Evolutionary conservation across 495 filamentous ascomycete genomes (phyloP).

Genomic region (Lasiosphaeria hispida): DNA sequence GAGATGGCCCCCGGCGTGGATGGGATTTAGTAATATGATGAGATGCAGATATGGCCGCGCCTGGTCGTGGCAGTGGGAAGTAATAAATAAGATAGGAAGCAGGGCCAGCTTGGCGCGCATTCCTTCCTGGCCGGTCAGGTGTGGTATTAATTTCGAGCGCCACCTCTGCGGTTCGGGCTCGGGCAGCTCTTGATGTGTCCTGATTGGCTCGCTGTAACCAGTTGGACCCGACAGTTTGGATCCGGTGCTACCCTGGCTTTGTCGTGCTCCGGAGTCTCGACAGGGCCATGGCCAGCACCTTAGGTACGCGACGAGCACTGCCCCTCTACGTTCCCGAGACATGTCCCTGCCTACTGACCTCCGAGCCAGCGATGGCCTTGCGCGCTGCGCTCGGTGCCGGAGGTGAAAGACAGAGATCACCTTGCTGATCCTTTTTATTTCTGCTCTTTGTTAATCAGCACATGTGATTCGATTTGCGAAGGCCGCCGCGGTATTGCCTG

Average conservation of each 20-base stretch:
- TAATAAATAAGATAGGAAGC: no score
- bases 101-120: background rate
- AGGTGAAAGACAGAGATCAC: no score
- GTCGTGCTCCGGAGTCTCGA: background rate
- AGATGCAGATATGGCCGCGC: background rate
- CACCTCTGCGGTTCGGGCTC: background rate
- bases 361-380: background rate
- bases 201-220: background rate
- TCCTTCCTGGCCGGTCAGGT: background rate
- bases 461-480: no score
- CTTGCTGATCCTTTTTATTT: no score
- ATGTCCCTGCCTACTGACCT: background rate
- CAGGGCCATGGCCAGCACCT: background rate
- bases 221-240: slow-evolving; percentile 14
- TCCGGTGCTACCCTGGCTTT: background rate
- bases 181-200: background rate
- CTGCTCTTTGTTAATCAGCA: no score
- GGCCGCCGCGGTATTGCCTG: no score
- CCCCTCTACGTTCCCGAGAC: background rate
- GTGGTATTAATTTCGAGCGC: slow-evolving; percentile 7
- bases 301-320: background rate
- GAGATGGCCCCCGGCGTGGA: background rate
- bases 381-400: no score
- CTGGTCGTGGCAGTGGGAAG: background rate
- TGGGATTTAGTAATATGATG: background rate